These are phyloP conservation scores for Solanum sparsipilum DNA, from an alignment of 257 asterid species.

Conservation along the genomic window DNA sequence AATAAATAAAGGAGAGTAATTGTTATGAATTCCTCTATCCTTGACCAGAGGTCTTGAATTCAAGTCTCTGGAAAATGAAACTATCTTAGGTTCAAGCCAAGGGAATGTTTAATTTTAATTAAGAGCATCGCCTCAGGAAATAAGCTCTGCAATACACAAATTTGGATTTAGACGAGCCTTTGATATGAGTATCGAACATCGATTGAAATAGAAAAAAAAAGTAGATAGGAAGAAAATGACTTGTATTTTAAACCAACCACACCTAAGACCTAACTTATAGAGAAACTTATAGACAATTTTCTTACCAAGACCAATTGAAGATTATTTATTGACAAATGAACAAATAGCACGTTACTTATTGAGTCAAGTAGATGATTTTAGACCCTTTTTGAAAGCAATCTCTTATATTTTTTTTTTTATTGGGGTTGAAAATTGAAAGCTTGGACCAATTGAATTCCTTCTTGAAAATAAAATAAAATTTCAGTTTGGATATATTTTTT, in stretches of 20 bases:
- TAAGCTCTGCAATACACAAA: too few relatives aligned
- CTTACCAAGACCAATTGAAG: background rate
- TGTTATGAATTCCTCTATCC: rapidly evolving
- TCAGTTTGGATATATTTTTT: background rate
- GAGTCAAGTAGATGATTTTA: slow-evolving; percentile 23
- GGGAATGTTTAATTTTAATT: background rate
- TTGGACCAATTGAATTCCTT: background rate
- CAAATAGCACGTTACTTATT: slow-evolving; percentile 17
- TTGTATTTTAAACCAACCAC: background rate
- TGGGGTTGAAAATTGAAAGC: background rate
- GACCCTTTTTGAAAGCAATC: slow-evolving; percentile 21
- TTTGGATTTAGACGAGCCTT: too few relatives aligned
- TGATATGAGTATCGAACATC: too few relatives aligned
- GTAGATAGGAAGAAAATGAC: background rate
- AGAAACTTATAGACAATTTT: background rate
- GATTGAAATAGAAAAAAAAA: background rate
- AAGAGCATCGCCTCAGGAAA: background rate
- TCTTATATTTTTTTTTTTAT: background rate
- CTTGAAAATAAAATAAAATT: background rate
- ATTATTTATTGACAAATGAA: background rate
- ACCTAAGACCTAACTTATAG: background rate
- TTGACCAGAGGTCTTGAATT: too few relatives aligned
- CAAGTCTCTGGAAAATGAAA: too few relatives aligned
- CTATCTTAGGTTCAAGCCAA: background rate
- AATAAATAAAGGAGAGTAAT: background rate